A percentile compares a stretch with the other conserved stretches of the same genome.
Conservation (phyloP, 805 yeast genomes). For the Candida sphagnicola region DNA sequence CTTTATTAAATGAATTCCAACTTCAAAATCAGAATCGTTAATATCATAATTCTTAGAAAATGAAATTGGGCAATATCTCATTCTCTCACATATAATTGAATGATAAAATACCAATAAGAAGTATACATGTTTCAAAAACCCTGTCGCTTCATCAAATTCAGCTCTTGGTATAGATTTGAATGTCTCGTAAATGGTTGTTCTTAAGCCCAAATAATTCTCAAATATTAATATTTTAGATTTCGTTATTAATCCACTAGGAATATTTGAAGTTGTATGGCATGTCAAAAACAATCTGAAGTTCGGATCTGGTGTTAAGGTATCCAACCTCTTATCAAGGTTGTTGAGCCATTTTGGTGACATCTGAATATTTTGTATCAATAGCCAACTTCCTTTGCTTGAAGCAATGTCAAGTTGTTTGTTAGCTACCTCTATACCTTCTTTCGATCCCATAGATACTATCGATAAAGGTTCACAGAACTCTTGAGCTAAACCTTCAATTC, state of each 20-base stretch:
- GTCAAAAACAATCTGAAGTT: constrained; percentile 64
- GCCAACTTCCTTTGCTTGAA: constrained; percentile 56
- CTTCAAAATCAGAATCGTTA: constrained; percentile 64
- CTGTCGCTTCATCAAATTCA: constrained; percentile 21
- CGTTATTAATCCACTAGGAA: constrained; percentile 57
- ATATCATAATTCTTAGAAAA: constrained; percentile 62
- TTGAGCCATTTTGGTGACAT: constrained; percentile 64
- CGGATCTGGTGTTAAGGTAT: constrained; percentile 18
- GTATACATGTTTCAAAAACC: constrained; percentile 44
- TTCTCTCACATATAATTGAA: constrained; percentile 54
- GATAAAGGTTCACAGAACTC: constrained; percentile 20
- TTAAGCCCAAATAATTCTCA: constrained; percentile 64
- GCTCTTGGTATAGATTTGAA: constrained; percentile 19
- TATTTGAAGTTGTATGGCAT: constrained; percentile 42
- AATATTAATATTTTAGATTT: constrained; percentile 52
- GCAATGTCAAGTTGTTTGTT: constrained; percentile 48
- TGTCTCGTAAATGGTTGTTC: constrained; percentile 39
- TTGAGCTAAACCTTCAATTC: constrained; percentile 44
- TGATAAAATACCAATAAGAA: constrained; percentile 71
- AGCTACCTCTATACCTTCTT: constrained; percentile 59
- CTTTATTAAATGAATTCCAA: constrained; percentile 44
- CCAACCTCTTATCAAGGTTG: constrained; percentile 45
- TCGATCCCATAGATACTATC: constrained; percentile 69
- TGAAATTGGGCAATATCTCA: constrained; percentile 60
- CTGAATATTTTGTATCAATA: constrained; percentile 78